Evolutionary conservation across 2,329 filamentous ascomycete genomes (phyloP).

Genomic region (Pseudogymnoascus sp.): DNA sequence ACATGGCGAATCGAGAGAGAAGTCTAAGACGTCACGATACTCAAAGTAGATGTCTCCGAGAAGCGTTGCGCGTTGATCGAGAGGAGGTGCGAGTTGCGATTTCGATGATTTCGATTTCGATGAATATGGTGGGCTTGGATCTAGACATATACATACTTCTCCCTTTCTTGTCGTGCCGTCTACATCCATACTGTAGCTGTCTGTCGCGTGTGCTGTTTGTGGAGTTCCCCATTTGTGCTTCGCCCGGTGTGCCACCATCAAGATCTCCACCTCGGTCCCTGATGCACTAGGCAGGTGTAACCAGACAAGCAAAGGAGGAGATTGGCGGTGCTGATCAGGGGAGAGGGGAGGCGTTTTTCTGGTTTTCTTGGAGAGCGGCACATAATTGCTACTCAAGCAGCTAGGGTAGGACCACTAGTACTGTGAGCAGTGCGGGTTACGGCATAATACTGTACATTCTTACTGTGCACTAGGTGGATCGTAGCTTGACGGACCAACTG

Average conservation of each 20-base stretch:
- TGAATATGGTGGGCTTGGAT: neutral
- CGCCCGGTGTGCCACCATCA: neutral
- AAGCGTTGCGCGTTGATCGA: neutral
- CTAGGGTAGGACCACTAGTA: neutral
- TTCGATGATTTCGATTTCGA: neutral
- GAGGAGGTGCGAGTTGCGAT: neutral
- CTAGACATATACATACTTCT: neutral
- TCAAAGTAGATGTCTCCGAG: neutral
- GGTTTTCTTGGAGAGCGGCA: neutral
- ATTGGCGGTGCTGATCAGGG: constrained; percentile 3
- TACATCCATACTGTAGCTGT: neutral
- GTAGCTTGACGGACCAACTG: neutral
- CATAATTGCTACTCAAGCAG: neutral
- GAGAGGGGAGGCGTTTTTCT: neutral
- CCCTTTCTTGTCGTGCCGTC: neutral
- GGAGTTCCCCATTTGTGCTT: neutral
- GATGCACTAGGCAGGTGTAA: neutral
- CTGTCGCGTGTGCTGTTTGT: constrained; percentile 1
- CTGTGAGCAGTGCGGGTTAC: neutral
- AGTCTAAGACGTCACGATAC: neutral
- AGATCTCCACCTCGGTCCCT: neutral
- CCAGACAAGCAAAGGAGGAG: neutral
- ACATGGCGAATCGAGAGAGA: constrained; percentile 4
- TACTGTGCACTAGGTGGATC: neutral
- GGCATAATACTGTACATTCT: neutral